Evolutionary conservation across 1,284 basidiomycete genomes (phyloP).

Genomic region (Peniophora sp.): DNA sequence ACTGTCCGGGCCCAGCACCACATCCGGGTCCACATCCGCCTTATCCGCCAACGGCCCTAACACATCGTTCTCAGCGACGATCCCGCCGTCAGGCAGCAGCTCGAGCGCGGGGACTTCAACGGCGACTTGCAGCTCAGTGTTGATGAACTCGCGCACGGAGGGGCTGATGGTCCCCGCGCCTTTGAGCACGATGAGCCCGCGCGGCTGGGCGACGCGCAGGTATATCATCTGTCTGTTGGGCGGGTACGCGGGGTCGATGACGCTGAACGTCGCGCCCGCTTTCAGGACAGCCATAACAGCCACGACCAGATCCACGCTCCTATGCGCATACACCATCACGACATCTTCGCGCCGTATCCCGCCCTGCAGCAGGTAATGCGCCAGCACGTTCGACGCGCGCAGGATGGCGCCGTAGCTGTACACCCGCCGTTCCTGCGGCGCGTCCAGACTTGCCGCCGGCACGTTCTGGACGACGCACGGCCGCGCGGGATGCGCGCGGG

Average conservation of each 20-base stretch:
- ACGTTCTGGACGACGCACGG: conserved; percentile 81
- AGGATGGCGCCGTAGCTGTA: conserved; percentile 84
- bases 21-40: conserved; percentile 68
- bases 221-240: conserved; percentile 94
- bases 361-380: conserved; percentile 82
- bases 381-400: conserved; percentile 82
- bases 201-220: conserved; percentile 87
- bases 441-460: conserved; percentile 31
- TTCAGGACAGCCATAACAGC: conserved; percentile 97
- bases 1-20: conserved; percentile 90
- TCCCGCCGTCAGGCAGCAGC: conserved; percentile 52
- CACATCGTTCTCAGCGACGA: conserved; percentile 47
- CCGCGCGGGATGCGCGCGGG: conserved; percentile 66
- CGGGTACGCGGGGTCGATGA: conserved; percentile 98
- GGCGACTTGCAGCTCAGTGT: conserved; percentile 78
- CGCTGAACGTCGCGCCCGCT: conserved; percentile 95
- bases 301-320: conserved; percentile 94
- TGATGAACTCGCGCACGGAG: conserved; percentile 81
- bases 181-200: conserved; percentile 88
- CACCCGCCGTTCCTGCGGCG: conserved; percentile 46
- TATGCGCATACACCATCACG: conserved; percentile 98
- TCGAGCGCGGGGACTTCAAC: conserved; percentile 90
- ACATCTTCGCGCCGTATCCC: conserved; percentile 93
- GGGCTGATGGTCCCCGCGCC: conserved; percentile 83
- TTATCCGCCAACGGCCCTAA: conserved; percentile 44